Percentiles rank a stretch among this genome's conserved stretches.
Conservation (phyloP, 257 asterid species). For the Gardenia jasminoides region DNA sequence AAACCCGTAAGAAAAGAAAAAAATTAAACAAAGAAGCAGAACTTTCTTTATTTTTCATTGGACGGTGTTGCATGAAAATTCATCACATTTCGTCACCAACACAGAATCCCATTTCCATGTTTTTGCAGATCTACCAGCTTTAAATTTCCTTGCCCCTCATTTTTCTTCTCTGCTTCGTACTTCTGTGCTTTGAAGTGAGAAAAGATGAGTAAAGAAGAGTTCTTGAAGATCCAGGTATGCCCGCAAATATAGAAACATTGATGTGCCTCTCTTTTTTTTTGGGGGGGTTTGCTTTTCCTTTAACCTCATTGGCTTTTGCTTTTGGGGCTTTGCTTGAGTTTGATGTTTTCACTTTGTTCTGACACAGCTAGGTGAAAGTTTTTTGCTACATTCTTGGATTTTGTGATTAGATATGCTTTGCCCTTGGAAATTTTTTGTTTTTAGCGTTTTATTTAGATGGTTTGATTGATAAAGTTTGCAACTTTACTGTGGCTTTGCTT, state of each 20-base stretch:
- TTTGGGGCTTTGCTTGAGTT: slow-evolving; percentile 32
- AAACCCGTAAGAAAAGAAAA: neutral
- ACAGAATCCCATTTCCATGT: slow-evolving; percentile 13
- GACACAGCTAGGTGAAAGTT: slow-evolving; percentile 9
- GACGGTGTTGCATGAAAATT: neutral
- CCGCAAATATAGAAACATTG: slow-evolving; percentile 17
- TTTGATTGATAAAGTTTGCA: slow-evolving; percentile 31
- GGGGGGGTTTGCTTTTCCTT: neutral
- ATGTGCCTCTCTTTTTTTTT: neutral
- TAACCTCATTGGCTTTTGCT: slow-evolving; percentile 19
- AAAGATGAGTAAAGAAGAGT: slow-evolving; percentile 90
- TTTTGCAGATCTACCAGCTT: slow-evolving; percentile 49
- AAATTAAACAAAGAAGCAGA: neutral
- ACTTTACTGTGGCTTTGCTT: slow-evolving; percentile 56
- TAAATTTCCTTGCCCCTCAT: slow-evolving; percentile 5
- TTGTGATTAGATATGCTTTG: slow-evolving; percentile 12
- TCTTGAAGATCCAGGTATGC: slow-evolving; percentile 89
- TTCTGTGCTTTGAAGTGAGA: slow-evolving; percentile 22
- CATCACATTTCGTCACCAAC: slow-evolving; percentile 8
- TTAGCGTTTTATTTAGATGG: slow-evolving; percentile 14
- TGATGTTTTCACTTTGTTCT: slow-evolving; percentile 9
- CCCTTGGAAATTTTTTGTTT: neutral
- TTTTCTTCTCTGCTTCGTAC: slow-evolving; percentile 8
- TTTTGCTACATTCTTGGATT: slow-evolving; percentile 1
- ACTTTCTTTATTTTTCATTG: neutral